These are phyloP conservation scores for Chaetomium strumarium DNA, from an alignment of 2,329 filamentous ascomycete genomes.

Conservation along the genomic window DNA sequence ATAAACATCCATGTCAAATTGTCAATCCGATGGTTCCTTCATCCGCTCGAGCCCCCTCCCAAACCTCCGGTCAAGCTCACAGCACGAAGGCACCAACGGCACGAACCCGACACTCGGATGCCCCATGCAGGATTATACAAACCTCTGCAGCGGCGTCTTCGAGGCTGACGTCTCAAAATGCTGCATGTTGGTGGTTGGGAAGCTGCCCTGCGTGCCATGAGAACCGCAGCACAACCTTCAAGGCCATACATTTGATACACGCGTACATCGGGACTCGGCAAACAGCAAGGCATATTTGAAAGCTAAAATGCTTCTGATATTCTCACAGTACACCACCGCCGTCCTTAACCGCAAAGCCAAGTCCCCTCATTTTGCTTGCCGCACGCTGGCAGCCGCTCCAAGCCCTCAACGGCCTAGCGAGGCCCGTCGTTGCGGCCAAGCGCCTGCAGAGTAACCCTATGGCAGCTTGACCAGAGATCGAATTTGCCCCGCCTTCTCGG, in stretches of 20 bases:
- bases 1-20: no score
- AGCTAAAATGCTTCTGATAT: no score
- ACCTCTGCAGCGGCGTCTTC: background rate
- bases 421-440: constrained; percentile 22
- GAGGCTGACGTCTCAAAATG: background rate
- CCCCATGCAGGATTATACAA: background rate
- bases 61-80: background rate
- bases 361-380: constrained; percentile 18
- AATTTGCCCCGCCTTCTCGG: constrained; percentile 16
- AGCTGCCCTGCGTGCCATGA: background rate
- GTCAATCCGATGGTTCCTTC: no score
- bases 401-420: constrained; percentile 5
- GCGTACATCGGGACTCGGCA: background rate
- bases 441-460: constrained; percentile 17
- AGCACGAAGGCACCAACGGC: background rate
- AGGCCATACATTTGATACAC: background rate
- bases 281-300: background rate
- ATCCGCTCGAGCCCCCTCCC: background rate
- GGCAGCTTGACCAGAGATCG: constrained; percentile 6
- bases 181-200: background rate
- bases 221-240: background rate
- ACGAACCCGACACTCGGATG: background rate
- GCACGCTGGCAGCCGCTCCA: constrained; percentile 7
- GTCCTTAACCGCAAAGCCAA: no score
- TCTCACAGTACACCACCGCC: no score